phyloP scores from a whole-genome alignment of 225 moss, liverwort and hornwort species.

The Climacium dendroides region DNA sequence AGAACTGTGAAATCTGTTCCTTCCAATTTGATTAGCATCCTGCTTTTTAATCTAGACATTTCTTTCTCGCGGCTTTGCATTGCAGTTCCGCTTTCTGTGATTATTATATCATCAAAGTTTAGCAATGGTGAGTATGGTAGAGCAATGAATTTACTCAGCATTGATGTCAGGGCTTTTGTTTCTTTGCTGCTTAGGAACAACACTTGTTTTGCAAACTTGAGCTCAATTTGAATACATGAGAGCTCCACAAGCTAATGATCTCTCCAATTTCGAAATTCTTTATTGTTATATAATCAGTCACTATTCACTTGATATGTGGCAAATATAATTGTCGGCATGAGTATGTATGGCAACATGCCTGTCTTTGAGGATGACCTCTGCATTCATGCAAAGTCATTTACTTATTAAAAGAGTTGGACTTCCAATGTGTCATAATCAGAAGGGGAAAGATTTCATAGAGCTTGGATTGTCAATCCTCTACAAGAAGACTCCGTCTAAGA shows the following conservation, averaged over 20 bases:
- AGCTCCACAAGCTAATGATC: background rate
- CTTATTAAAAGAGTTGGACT: background rate
- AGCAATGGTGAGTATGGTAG: background rate
- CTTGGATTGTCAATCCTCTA: background rate
- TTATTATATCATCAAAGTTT: background rate
- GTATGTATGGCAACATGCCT: background rate
- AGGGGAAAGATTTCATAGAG: background rate
- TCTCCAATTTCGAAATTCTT: background rate
- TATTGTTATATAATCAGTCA: background rate
- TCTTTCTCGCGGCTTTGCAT: background rate
- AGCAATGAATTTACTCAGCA: background rate
- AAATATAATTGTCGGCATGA: background rate
- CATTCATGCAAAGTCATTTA: background rate
- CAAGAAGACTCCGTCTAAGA: background rate
- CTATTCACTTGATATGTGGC: background rate
- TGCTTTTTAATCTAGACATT: background rate
- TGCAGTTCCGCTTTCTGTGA: background rate
- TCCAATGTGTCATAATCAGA: background rate
- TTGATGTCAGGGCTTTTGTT: background rate
- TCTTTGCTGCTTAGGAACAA: background rate
- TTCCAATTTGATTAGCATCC: background rate
- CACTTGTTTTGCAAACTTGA: background rate
- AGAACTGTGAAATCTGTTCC: background rate
- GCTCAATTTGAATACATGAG: background rate
- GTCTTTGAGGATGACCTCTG: background rate